Evolutionary conservation across 345 rosid genomes (phyloP), one percentile per base, ranked within the genome.

Genomic region (Eucalyptus tenuipes): DNA sequence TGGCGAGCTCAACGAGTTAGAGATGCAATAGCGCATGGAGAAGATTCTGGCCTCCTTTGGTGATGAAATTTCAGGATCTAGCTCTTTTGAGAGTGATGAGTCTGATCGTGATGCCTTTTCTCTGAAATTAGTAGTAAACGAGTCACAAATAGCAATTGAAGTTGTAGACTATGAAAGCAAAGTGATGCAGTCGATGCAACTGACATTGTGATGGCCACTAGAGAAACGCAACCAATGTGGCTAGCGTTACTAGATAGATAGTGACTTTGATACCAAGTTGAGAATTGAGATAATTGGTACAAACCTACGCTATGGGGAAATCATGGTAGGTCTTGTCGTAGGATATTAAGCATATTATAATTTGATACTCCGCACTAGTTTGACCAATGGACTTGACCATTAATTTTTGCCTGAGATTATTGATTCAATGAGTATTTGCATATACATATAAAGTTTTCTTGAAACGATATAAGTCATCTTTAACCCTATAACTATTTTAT

Each of bases 241-340:
- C 61, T 55, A 55, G 29, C 13, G 1, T 24, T 9, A 55, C 29
- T 55, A 55, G 24, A 55, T 55, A 55, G 0, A 55, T 0, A 55
- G 6, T 55, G 61, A 24, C 29, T 10, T 22, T 55, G 29, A 55
- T 2, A 55, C 13, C 61, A 55, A 55, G 61, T 55, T 24, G 29
- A 55, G 29, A 55, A 10, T 55, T 55, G 61, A 55, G 61, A 55
- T 55, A 24, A 55, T 55, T 55, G 6, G 29, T 22, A 24, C 13
- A 4, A 4, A 55, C 61, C 27, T 55, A 22, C 0, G 11, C 13
- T 55, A 55, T 24, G 29, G 8, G 59, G 3, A 3, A 55, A 24
- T 0, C 29, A 22, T 10, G 29, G 29, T 55, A 24, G 29, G 61
- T 55, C 29, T 55, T 55, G 61, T 24, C 61, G 10, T 0, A 0